Base-by-base conservation (phyloP, 2,329 filamentous ascomycete genomes). In the Alternaria novae-zelandiae region DNA sequence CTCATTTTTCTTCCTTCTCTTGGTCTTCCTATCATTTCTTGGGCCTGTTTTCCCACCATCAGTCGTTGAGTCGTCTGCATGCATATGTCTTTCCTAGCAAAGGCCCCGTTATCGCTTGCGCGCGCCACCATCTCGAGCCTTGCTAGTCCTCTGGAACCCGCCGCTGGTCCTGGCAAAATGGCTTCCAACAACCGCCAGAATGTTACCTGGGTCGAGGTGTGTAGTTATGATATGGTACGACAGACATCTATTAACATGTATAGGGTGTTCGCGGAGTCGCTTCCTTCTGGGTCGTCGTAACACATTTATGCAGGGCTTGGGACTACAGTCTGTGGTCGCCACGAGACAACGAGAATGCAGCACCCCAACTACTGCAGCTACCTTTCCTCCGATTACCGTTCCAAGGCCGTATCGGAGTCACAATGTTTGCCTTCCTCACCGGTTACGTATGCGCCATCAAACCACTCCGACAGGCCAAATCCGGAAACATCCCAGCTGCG, bases 381-480 rank as follows among this genome's bases (percentile, higher is more conserved):
- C 84, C 85, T 5, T 81, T 86, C 64, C 72, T 87, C n/a, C 85
- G 85, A n/a, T 79, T 87, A n/a, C 83, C 84, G 28, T 85, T 81
- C 78, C 85, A 87, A 71, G 85, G 85, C 47, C 82, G 84, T 21
- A 82, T 86, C 28, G 85, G 85, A 46, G 85, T 87, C 32, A 85
- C 85, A 62, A 86, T 86, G 73, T 87, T 87, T 67, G 84, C 84
- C 54, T 86, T 87, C 66, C 76, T 87, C 57, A 87, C 85, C 1
- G 85, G 85, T 61, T 87, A 86, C 66, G 85, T 87, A 21, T 86
- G 85, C 72, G 85, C 84, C 26, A 79, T 87, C 61, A 87, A 87
- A 71, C 85, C 85, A 2, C 75, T 87, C 13, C 85, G 84, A 71
- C 82, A 84, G 47, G 82, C 83, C 20, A 83, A 83, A 32, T 79